These are phyloP conservation scores for Backusella tarrabulga DNA, from an alignment of 192 early-diverging fungal species.

Conservation along the genomic window DNA sequence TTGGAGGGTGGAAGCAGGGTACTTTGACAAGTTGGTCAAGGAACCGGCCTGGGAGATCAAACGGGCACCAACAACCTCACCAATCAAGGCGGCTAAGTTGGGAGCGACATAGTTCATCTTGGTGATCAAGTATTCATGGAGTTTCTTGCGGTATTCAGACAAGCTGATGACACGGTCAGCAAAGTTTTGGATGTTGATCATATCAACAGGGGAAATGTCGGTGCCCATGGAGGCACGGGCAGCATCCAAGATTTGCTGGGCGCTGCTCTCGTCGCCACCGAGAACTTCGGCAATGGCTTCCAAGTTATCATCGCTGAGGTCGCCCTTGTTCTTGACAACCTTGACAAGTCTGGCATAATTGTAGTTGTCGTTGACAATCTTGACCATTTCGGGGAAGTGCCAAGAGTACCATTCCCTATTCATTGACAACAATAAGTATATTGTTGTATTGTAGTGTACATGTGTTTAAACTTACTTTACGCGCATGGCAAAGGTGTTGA, in stretches of 20 bases:
- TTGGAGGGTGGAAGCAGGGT: conserved; percentile 96
- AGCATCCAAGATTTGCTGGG: conserved; percentile 90
- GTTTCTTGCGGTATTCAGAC: conserved; percentile 89
- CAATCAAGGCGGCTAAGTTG: conserved; percentile 93
- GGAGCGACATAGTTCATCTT: conserved; percentile 98
- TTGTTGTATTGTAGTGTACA: neutral
- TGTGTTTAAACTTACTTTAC: conserved; percentile 49
- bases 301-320: conserved; percentile 74
- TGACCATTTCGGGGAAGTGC: conserved; percentile 99
- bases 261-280: conserved; percentile 74
- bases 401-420: conserved; percentile 98
- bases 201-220: conserved; percentile 93
- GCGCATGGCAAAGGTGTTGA: conserved; percentile 98
- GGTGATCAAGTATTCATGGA: conserved; percentile 88
- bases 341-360: conserved; percentile 88
- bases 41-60: conserved; percentile 96
- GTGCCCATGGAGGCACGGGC: conserved; percentile 97
- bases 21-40: conserved; percentile 95
- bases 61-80: conserved; percentile 95
- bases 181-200: conserved; percentile 94
- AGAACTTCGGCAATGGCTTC: conserved; percentile 78
- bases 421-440: neutral
- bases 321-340: conserved; percentile 90
- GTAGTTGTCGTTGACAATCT: conserved; percentile 93
- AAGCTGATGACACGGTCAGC: conserved; percentile 88